Conservation (phyloP, 306 rosid genomes). For the Trifolium repens region DNA sequence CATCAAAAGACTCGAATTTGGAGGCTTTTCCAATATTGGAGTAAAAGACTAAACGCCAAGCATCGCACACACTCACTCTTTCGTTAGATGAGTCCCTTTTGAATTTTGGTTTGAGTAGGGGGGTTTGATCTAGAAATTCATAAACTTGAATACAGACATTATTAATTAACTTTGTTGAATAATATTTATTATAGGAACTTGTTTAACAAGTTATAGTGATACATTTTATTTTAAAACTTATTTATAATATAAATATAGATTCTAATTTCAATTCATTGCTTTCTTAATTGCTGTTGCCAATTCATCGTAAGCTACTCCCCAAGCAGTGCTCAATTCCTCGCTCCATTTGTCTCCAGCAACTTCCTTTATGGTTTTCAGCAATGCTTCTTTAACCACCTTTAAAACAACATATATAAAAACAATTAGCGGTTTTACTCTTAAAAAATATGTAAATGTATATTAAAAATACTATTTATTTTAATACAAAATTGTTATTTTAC, state of each 20-base stretch:
- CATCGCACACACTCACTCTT: no score
- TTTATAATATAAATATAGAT: background rate
- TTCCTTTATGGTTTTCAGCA: slow-evolving; percentile 6
- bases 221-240: background rate
- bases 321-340: slow-evolving; percentile 29
- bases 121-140: background rate
- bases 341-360: slow-evolving; percentile 39
- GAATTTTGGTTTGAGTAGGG: no score
- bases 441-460: background rate
- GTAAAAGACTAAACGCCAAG: no score
- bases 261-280: slow-evolving; percentile 14
- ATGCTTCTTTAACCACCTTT: slow-evolving; percentile 45
- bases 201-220: background rate
- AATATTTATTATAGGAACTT: slow-evolving; percentile 5
- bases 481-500: background rate
- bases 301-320: slow-evolving; percentile 45
- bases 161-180: background rate
- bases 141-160: background rate
- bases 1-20: no score
- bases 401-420: background rate
- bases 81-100: no score
- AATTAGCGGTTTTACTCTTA: background rate
- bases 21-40: no score
- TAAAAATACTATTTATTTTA: background rate
- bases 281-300: slow-evolving; percentile 38